Conservation (phyloP, 306 rosid genomes). For the Vicia villosa region DNA sequence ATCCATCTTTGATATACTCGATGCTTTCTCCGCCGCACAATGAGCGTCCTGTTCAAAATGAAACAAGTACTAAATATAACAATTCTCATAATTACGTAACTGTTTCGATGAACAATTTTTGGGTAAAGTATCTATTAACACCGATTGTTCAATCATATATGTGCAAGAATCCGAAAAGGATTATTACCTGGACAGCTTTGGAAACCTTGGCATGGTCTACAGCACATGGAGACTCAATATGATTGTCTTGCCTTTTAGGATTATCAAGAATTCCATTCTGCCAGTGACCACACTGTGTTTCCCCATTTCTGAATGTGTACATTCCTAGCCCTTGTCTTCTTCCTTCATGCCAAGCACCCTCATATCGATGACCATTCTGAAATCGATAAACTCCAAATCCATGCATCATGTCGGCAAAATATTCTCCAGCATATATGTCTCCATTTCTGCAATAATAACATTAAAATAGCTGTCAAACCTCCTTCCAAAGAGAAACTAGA, state of each 20-base stretch:
- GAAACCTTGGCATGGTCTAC: conserved; percentile 62
- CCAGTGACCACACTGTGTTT: conserved; percentile 92
- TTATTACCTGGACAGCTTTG: conserved; percentile 71
- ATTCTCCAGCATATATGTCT: conserved; percentile 85
- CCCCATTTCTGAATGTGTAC: conserved; percentile 89
- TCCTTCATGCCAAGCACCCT: conserved; percentile 99
- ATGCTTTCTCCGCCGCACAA: conserved; percentile 73
- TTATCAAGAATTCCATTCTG: conserved; percentile 77
- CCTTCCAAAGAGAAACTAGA: conserved; percentile 31
- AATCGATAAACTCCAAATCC: conserved; percentile 94
- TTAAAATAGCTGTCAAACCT: conserved; percentile 17
- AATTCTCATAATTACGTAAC: neutral
- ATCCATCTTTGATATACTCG: conserved; percentile 50
- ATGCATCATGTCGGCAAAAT: conserved; percentile 94
- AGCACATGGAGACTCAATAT: conserved; percentile 53
- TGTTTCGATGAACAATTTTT: neutral
- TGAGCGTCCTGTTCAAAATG: conserved; percentile 70
- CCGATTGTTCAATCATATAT: conserved; percentile 18
- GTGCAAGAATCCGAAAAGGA: conserved; percentile 35
- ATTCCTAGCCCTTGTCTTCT: conserved; percentile 87
- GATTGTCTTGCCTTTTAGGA: conserved; percentile 47
- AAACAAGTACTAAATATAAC: conserved; percentile 12
- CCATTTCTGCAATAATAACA: conserved; percentile 69
- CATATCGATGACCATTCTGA: conserved; percentile 82
- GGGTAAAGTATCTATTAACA: neutral